Base-by-base conservation (phyloP, 2,329 filamentous ascomycete genomes). In the Aspergillus sp. region DNA sequence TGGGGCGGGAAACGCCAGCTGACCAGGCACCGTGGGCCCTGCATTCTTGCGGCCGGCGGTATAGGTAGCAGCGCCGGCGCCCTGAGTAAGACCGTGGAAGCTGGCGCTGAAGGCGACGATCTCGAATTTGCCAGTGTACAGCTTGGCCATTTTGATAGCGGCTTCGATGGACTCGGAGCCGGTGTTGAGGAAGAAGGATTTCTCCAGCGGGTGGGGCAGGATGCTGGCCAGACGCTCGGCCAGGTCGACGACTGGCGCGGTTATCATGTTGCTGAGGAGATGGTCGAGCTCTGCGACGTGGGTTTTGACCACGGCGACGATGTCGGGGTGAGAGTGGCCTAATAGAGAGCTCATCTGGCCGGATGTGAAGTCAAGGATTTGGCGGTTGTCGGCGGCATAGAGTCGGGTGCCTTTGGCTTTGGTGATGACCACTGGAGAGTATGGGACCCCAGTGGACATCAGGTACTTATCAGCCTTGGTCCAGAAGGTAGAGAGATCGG, bases 111-210 rank as follows among this genome's bases (percentile, higher is more conserved):
- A 72, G 0, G 75, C 84, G 4, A 87, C 81, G 47, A 88, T 78
- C 64, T 87, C 83, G 59, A 83, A 87, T 47, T 84, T 86, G 1
- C 83, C 82, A 0, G 84, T 87, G 60, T 79, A 84, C 9, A 75
- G 68, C 59, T 87, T 87, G 3, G 84, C 84, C 58, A 87, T 75
- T 51, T 83, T 82, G 52, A 87, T 83, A 2, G 84, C 84, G 3
- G 82, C 82, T 57, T 88, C 84, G 54, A 77, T 82, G 42, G 73
- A 77, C 62, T 85, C 82, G 2, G 74, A 76, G 1, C 82, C 82
- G 0, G 82, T 85, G 47, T 73, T 81, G 9, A 84, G 71, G 55
- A 85, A 85, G 61, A 84, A 79, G 0, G 81, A 76, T 54, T 80
- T 79, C 53, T 81, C 77, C 0, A 85, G 68, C 0, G 64, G 59